Conservation (phyloP, 1,139 yeast species). For the Geotrichum macrosporum region DNA sequence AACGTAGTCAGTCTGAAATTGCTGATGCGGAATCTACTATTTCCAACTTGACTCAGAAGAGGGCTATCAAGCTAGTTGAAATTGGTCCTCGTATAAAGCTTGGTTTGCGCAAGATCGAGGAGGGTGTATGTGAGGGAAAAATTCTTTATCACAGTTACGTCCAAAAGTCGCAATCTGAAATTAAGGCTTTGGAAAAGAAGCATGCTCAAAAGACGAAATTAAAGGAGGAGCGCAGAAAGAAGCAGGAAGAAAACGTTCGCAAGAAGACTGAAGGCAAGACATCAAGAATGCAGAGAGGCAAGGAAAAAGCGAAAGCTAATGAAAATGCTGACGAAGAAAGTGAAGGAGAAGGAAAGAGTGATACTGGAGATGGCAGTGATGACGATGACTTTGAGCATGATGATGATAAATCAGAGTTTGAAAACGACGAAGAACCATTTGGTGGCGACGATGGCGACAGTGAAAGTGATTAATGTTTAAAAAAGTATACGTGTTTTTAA, state of each 20-base stretch:
- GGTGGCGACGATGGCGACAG: constrained; percentile 14
- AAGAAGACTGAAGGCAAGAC: constrained; percentile 71
- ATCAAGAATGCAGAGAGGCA: constrained; percentile 52
- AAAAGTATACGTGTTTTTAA: no score
- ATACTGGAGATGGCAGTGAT: constrained; percentile 42
- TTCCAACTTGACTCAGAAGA: constrained; percentile 49
- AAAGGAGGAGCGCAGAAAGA: constrained; percentile 68
- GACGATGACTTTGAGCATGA: constrained; percentile 29
- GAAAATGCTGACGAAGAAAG: constrained; percentile 26
- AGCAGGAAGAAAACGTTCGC: constrained; percentile 74
- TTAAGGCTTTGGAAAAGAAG: constrained; percentile 56
- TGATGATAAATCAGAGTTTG: constrained; percentile 41
- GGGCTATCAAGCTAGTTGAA: constrained; percentile 89
- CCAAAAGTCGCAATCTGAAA: constrained; percentile 58
- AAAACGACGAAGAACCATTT: constrained; percentile 31
- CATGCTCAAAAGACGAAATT: constrained; percentile 60
- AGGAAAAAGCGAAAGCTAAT: constrained; percentile 42
- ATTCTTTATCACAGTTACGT: constrained; percentile 75
- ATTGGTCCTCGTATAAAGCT: constrained; percentile 87
- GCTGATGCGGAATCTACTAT: constrained; percentile 21
- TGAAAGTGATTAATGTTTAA: constrained; percentile 10
- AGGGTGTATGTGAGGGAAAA: constrained; percentile 82
- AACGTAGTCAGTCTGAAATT: constrained; percentile 9
- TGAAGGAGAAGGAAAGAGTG: constrained; percentile 34
- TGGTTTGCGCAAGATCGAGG: constrained; percentile 80